Base-by-base conservation (phyloP, 2,329 filamentous ascomycete genomes). In the Cytospora piceicola region DNA sequence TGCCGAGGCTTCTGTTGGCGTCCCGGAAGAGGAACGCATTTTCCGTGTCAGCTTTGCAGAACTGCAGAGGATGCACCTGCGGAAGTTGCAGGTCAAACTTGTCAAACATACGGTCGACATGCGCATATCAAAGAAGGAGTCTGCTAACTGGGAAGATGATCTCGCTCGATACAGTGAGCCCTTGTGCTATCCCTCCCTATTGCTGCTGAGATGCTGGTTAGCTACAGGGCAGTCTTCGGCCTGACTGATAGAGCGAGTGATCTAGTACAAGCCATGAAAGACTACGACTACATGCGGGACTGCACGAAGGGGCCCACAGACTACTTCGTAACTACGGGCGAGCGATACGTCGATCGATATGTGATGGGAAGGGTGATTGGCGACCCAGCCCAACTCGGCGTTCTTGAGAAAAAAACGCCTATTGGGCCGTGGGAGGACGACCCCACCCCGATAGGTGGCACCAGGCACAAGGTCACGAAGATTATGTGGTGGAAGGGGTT, bases 21-120 rank as follows among this genome's bases (percentile, higher is more conserved):
- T n/a, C n/a, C 30, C 30, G 30, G 9, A 32, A 32, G 30, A 9
- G 5, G 17, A 34, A 12, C 55, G 3, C 8, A 3, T 27, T 3
- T 57, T 51, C 4, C 49, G 52, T 14, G n/a, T 65, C 34, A 65
- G 51, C 51, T 65, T 61, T 29, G 63, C 56, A 2, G 63, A 65
- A 22, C 30, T 65, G 63, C 57, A 65, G 36, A 46, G 57, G 8
- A 55, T 65, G 63, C 57, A 55, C 29, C 22, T 61, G 4, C 22
- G 63, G 3, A 61, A 65, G 14, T 20, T 65, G 1, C 32, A 65
- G 17, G 8, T 34, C 20, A 24, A 46, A n/a, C 32, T 65, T 5
- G 39, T 65, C 6, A 36, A 54, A 1, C 56, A 61, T 17, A 39
- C 58, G 1, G 56, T 65, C 6, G 3, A 49, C 20, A 65, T 65